Conservation (phyloP, 768 basidiomycete genomes). For the Rhizopogon sp. region DNA sequence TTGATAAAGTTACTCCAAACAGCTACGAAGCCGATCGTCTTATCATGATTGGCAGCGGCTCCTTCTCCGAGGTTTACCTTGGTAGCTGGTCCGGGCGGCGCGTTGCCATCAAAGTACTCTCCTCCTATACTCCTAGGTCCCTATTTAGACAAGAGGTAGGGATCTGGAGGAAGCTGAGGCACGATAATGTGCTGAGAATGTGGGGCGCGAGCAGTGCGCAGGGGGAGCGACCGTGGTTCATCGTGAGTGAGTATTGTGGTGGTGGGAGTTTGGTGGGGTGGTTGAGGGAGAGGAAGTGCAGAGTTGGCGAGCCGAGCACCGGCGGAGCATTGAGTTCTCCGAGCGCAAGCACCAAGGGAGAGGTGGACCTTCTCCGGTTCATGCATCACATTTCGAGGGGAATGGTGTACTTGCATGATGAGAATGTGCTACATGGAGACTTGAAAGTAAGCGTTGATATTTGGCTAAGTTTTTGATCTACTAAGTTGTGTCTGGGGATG, state of each 20-base stretch:
- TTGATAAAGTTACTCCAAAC: constrained; percentile 3
- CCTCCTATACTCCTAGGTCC: constrained; percentile 51
- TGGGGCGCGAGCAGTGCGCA: constrained; percentile 12
- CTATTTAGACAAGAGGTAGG: constrained; percentile 49
- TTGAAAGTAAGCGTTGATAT: constrained; percentile 51
- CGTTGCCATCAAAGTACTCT: constrained; percentile 72
- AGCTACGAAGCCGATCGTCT: constrained; percentile 75
- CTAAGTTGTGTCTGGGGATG: background rate
- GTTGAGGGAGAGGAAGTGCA: constrained; percentile 36
- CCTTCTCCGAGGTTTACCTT: constrained; percentile 75
- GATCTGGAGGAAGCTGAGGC: constrained; percentile 8
- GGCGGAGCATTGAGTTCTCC: background rate
- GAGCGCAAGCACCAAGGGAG: background rate
- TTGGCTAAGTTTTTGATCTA: background rate
- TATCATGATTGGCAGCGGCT: constrained; percentile 63
- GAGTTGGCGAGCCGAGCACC: constrained; percentile 5
- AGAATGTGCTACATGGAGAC: constrained; percentile 55
- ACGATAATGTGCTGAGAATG: constrained; percentile 9
- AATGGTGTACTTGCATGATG: constrained; percentile 11
- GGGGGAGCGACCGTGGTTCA: constrained; percentile 4
- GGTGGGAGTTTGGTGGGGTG: constrained; percentile 27
- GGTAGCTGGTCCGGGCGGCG: constrained; percentile 63
- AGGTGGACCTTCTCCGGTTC: constrained; percentile 3
- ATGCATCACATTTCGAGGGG: constrained; percentile 9
- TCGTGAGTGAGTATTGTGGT: background rate